Percentiles rank a stretch among this genome's conserved stretches.
These are phyloP conservation scores for Agrocybe praecox DNA, from an alignment of 768 basidiomycete genomes.

Conservation along the genomic window DNA sequence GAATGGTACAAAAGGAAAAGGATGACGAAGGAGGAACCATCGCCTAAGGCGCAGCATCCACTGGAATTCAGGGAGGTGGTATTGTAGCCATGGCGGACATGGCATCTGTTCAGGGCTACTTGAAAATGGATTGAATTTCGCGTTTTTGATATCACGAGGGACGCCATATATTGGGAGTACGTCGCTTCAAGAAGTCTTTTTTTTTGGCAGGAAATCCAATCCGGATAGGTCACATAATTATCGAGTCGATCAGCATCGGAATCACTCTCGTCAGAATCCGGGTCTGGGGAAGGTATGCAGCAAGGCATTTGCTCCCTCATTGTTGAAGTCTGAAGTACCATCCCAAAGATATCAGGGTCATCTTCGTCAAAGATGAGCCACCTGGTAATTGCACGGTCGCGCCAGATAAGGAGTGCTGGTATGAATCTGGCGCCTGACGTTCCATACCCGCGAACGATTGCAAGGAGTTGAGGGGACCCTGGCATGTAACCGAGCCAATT, in stretches of 20 bases:
- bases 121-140: too few species aligned
- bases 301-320: background rate
- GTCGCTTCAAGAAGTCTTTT: too few species aligned
- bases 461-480: background rate
- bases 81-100: too few species aligned
- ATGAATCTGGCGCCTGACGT: background rate
- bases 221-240: too few species aligned
- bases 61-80: too few species aligned
- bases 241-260: too few species aligned
- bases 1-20: too few species aligned
- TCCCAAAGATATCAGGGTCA: background rate
- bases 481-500: background rate
- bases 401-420: background rate
- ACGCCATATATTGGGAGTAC: too few species aligned
- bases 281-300: background rate
- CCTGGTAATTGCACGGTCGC: background rate
- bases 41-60: too few species aligned
- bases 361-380: background rate
- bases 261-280: background rate
- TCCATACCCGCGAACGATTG: background rate
- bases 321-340: background rate
- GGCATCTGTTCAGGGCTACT: too few species aligned
- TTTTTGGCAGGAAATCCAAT: background rate
- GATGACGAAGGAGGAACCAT: too few species aligned
- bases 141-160: too few species aligned